Percentiles rank a stretch among this genome's conserved stretches.
These are phyloP conservation scores for Oryza meridionalis DNA, from an alignment of 176 grass and related monocot genomes.

Conservation along the genomic window DNA sequence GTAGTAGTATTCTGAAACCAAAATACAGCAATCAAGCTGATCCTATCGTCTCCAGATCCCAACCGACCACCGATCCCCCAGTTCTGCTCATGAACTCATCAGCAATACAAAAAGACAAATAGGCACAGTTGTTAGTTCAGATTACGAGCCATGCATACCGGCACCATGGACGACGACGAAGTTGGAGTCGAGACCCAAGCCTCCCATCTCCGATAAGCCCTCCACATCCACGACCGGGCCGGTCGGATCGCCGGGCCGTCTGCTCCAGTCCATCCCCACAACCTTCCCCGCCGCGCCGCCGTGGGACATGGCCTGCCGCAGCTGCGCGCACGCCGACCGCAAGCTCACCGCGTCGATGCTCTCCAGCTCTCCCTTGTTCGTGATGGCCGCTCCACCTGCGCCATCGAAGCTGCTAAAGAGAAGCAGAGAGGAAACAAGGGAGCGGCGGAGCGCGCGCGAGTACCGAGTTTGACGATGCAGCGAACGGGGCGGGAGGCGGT, in stretches of 20 bases:
- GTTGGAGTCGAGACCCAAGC: constrained; percentile 59
- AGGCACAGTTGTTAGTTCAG: constrained; percentile 12
- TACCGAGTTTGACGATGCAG: constrained; percentile 92
- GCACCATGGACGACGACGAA: constrained; percentile 91
- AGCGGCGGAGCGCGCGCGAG: not conserved
- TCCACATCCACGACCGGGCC: constrained; percentile 44
- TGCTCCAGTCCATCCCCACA: constrained; percentile 86
- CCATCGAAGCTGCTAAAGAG: constrained; percentile 4
- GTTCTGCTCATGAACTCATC: not conserved
- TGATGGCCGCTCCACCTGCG: constrained; percentile 93
- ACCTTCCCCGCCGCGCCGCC: constrained; percentile 31
- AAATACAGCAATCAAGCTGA: not conserved
- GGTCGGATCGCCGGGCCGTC: constrained; percentile 45
- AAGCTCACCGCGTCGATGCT: constrained; percentile 65
- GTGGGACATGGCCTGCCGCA: constrained; percentile 78
- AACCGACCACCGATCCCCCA: constrained; percentile 3
- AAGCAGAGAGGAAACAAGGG: not conserved
- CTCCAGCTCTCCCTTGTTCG: constrained; percentile 90
- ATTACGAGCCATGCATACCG: constrained; percentile 46
- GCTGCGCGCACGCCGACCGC: constrained; percentile 67
- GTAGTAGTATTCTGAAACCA: not conserved
- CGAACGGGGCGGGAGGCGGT: constrained; percentile 31
- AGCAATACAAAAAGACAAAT: constrained; percentile 4
- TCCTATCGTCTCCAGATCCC: not conserved
- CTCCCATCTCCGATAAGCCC: constrained; percentile 34